Percentiles rank a stretch among this genome's conserved stretches.
These are phyloP conservation scores for Lotus japonicus DNA, from an alignment of 306 rosid species.

Conservation along the genomic window DNA sequence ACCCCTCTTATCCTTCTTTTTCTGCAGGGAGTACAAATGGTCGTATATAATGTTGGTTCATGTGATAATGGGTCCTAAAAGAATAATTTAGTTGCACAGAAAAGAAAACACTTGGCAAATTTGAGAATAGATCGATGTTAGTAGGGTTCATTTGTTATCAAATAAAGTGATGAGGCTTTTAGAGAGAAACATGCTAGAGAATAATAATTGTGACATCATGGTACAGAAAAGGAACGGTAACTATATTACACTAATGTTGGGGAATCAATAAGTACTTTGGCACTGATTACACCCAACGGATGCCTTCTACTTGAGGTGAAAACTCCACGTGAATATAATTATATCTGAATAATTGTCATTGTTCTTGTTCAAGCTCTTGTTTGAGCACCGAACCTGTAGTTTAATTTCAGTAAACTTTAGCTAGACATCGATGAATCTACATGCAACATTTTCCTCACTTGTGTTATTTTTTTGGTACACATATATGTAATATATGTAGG, in stretches of 20 bases:
- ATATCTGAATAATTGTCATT: background rate
- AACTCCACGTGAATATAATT: background rate
- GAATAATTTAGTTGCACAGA: constrained; percentile 14
- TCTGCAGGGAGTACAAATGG: background rate
- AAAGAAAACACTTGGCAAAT: constrained; percentile 28
- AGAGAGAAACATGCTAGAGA: constrained; percentile 16
- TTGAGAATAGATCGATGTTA: constrained; percentile 10
- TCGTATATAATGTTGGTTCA: constrained; percentile 25
- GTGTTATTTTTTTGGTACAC: too few relatives aligned
- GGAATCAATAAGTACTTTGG: constrained; percentile 15
- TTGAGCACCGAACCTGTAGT: background rate
- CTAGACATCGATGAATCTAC: background rate
- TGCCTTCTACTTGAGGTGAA: constrained; percentile 14
- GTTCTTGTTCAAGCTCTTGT: background rate
- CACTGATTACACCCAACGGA: background rate
- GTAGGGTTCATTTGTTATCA: constrained; percentile 6
- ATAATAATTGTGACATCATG: background rate
- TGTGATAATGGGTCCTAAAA: constrained; percentile 36
- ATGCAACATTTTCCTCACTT: background rate
- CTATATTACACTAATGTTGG: constrained; percentile 15
- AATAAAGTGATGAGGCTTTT: background rate
- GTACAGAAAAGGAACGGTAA: constrained; percentile 10
- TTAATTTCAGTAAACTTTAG: background rate
- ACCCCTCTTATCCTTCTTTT: constrained; percentile 15
- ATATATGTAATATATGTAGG: too few relatives aligned